A percentile compares a stretch with the other conserved stretches of the same genome.
Conservation (phyloP, 345 rosid genomes). For the Salix dunnii region DNA sequence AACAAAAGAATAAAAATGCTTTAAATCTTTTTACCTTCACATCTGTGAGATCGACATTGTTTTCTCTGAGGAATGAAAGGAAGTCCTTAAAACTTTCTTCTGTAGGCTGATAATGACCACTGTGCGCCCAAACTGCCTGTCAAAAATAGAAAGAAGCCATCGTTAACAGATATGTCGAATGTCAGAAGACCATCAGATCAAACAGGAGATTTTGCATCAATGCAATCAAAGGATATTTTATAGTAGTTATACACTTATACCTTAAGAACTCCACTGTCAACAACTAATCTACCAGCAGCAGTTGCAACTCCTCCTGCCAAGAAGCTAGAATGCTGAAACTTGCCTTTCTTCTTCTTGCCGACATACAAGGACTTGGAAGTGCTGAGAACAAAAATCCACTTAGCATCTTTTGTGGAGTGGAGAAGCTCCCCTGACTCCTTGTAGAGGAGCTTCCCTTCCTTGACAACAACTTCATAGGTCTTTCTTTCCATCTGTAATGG, state of each 20-base stretch:
- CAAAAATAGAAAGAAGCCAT: slow-evolving; percentile 8
- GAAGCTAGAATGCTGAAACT: slow-evolving; percentile 90
- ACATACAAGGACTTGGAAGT: slow-evolving; percentile 67
- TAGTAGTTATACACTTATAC: slow-evolving; percentile 34
- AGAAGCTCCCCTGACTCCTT: slow-evolving; percentile 63
- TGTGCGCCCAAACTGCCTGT: slow-evolving; percentile 97
- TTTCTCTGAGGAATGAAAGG: slow-evolving; percentile 60
- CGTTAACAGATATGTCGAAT: slow-evolving; percentile 7
- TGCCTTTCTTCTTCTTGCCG: slow-evolving; percentile 78
- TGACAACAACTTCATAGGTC: slow-evolving; percentile 69
- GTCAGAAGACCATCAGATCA: not conserved
- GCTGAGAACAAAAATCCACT: slow-evolving; percentile 94
- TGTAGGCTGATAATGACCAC: slow-evolving; percentile 95
- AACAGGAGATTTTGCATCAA: not conserved
- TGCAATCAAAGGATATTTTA: not conserved
- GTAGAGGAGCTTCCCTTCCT: slow-evolving; percentile 63
- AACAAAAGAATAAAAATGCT: not conserved
- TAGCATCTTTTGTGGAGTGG: slow-evolving; percentile 49
- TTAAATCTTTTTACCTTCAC: slow-evolving; percentile 51
- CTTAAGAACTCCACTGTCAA: slow-evolving; percentile 63
- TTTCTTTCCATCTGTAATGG: slow-evolving; percentile 70
- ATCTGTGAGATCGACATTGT: slow-evolving; percentile 68
- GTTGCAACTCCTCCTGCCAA: slow-evolving; percentile 87
- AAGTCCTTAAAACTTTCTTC: slow-evolving; percentile 77
- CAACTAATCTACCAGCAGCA: slow-evolving; percentile 77